A percentile compares a stretch with the other conserved stretches of the same genome.
phyloP scores from a whole-genome alignment of 163 green algal species.

The Chloromonas sp. region DNA sequence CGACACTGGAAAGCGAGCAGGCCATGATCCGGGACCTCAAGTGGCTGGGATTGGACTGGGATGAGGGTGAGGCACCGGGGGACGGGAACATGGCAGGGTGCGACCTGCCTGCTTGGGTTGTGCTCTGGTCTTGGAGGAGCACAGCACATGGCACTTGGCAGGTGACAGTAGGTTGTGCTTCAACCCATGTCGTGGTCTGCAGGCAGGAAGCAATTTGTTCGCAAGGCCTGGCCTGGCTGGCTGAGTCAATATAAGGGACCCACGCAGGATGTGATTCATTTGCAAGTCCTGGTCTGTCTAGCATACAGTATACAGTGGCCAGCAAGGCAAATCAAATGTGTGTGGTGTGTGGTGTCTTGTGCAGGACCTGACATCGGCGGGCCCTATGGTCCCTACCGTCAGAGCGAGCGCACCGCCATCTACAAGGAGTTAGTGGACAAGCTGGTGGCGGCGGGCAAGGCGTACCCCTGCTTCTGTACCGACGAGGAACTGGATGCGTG shows the following conservation, averaged over 20 bases:
- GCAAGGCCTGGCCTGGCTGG: no score
- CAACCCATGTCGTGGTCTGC: no score
- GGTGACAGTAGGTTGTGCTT: no score
- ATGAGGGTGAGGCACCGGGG: constrained; percentile 74
- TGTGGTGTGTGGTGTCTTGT: no score
- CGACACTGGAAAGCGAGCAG: constrained; percentile 83
- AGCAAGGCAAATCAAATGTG: no score
- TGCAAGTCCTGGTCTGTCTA: no score
- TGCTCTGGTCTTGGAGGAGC: no score
- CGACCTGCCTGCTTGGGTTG: background rate
- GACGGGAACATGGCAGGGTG: background rate
- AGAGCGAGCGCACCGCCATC: constrained; percentile 87
- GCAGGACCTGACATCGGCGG: constrained; percentile 85
- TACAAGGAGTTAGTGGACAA: constrained; percentile 88
- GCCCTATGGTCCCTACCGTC: constrained; percentile 84
- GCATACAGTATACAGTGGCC: no score
- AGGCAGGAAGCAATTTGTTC: no score
- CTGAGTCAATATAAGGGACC: no score
- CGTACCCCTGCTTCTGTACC: constrained; percentile 99
- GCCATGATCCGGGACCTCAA: constrained; percentile 86
- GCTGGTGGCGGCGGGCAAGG: constrained; percentile 47
- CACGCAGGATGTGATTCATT: no score
- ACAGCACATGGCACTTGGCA: background rate
- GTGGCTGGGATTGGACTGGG: constrained; percentile 95
- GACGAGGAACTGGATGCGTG: constrained; percentile 88